Percentiles rank a stretch among this genome's conserved stretches.
Conservation (phyloP, 2,329 filamentous ascomycete species). For the Talaromyces pinophilus region DNA sequence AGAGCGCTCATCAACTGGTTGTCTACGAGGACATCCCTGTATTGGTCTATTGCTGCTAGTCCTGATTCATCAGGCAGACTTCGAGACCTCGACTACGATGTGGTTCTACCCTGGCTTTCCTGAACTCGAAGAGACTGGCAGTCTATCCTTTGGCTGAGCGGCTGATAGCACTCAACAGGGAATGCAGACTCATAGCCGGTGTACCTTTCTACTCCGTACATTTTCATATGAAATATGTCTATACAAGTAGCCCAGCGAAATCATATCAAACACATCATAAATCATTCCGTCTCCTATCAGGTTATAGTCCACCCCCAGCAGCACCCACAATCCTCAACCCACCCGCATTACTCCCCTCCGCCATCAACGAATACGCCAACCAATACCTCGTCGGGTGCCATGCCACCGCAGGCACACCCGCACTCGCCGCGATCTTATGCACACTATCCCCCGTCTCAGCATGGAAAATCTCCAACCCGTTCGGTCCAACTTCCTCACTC, state of each 20-base stretch:
- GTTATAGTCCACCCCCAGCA: constrained; percentile 42
- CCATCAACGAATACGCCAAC: constrained; percentile 51
- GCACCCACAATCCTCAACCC: constrained; percentile 53
- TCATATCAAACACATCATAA: background rate
- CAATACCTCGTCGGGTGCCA: constrained; percentile 55
- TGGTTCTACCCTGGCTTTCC: background rate
- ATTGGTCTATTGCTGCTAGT: background rate
- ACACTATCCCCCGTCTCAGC: constrained; percentile 53
- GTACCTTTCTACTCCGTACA: background rate
- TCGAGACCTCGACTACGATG: background rate
- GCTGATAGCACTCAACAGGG: background rate
- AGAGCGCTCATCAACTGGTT: too few species aligned
- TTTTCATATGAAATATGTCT: background rate
- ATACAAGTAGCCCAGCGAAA: background rate
- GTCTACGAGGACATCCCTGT: background rate
- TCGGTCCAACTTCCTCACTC: constrained; percentile 49
- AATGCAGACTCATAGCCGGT: background rate
- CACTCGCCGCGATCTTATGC: constrained; percentile 46
- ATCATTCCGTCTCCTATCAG: background rate
- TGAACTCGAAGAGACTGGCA: background rate
- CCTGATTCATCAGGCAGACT: too few species aligned
- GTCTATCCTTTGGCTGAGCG: background rate
- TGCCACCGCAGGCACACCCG: constrained; percentile 49
- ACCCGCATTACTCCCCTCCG: constrained; percentile 44
- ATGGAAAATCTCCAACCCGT: constrained; percentile 53